phyloP scores from a whole-genome alignment of 2,329 filamentous ascomycete species.

The Nemania sp. region DNA sequence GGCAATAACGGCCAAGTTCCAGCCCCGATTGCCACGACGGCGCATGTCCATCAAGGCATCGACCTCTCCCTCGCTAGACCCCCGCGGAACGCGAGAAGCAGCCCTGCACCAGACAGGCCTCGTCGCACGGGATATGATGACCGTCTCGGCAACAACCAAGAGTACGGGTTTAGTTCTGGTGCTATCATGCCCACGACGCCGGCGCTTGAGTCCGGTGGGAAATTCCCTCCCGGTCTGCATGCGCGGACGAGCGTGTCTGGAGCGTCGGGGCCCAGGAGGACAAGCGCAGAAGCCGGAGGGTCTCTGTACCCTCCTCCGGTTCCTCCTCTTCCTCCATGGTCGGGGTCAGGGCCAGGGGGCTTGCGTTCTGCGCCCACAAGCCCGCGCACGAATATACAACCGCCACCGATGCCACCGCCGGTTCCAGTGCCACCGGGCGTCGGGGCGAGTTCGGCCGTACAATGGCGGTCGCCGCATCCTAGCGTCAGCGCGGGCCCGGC shows the following conservation, averaged over 20 bases:
- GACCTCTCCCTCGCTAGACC: background rate
- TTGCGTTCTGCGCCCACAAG: conserved; percentile 22
- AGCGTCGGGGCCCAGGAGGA: no score
- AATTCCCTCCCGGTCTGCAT: conserved; percentile 21
- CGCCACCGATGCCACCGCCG: background rate
- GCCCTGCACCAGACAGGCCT: no score
- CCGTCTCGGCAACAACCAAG: background rate
- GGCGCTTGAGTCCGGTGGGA: conserved; percentile 31
- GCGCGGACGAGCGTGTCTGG: conserved; percentile 8
- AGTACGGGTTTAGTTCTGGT: background rate
- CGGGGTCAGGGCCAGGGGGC: conserved; percentile 27
- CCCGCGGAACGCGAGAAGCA: background rate
- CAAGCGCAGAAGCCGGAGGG: background rate
- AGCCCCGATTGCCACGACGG: conserved; percentile 2
- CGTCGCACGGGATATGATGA: no score
- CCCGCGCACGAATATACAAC: background rate
- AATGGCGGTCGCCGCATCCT: background rate
- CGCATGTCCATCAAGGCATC: background rate
- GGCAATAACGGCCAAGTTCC: no score
- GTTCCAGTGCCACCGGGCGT: no score
- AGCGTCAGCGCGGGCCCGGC: background rate
- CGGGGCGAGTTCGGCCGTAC: conserved; percentile 19
- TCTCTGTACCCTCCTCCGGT: conserved; percentile 11
- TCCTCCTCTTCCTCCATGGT: conserved; percentile 21
- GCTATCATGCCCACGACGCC: conserved; percentile 32